Base-by-base conservation (phyloP, 2,329 filamentous ascomycete genomes). In the Fusarium ambrosium region DNA sequence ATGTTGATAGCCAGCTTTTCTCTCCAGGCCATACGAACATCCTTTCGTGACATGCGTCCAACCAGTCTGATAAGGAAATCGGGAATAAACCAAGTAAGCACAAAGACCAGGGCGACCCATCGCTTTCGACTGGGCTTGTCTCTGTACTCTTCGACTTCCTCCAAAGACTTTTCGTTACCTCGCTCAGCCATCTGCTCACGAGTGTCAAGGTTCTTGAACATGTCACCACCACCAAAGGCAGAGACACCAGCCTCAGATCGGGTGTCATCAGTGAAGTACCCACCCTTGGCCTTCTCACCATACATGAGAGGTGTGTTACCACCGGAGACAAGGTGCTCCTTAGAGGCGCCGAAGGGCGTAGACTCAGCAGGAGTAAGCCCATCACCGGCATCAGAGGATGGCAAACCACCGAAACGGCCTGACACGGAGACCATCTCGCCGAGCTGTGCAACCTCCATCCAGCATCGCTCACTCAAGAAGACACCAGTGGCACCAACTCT, bases 1-100 rank as follows among this genome's bases (percentile, higher is more conserved):
- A 99, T 88, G 86, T 99, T 99, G 88, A 99, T 99, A 64, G 97
- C 96, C 69, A 99, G 83, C 87, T 99, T 99, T 83, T 99, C 97
- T 80, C 97, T 90, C 97, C 97, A 99, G 1, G 97, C 97, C 81
- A 93, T 89, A 27, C 95, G 93, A 10, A 99, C 91, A 82, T 99
- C 97, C 81, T 97, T 97, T 71, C 97, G 94, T 69, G 93, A 90
- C 93, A 98, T 98, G 62, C 93, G 89, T 24, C 96, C 96, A 45
- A 97, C 71, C 78, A 88, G 87, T 64, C 91, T 90, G 81, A 98
- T 93, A 51, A 92, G 79, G 77, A 98, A 93, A 81, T 98, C 95
- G 6, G 97, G 97, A 55, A 98, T 86, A 77, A 92, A 95, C 87
- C 92, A 99, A 4, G 97, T 99, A 70, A 99, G 85, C 36, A 93